Conservation (phyloP, 2,329 filamentous ascomycete genomes). For the Paecilomyces niveus region DNA sequence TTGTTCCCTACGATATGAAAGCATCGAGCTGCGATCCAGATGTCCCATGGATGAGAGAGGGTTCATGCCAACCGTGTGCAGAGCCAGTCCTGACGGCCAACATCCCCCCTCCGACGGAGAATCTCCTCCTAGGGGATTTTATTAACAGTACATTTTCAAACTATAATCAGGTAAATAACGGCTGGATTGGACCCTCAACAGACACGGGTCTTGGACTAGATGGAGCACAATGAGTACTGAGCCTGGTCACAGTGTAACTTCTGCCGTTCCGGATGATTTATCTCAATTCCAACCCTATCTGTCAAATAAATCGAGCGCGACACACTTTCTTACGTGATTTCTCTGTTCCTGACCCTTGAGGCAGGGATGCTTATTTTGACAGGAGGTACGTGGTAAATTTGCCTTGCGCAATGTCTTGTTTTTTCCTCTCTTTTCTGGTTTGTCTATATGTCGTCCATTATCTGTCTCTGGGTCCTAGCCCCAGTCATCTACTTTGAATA, state of each 20-base stretch:
- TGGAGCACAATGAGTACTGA: neutral
- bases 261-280: neutral
- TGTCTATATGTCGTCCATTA: too few species aligned
- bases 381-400: neutral
- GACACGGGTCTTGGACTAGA: neutral
- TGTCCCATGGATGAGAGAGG: neutral
- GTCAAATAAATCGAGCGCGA: neutral
- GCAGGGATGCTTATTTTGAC: neutral
- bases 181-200: neutral
- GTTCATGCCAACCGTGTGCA: neutral
- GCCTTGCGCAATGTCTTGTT: neutral
- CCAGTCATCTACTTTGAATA: too few species aligned
- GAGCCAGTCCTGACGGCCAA: neutral
- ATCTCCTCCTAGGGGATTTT: neutral
- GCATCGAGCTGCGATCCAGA: neutral
- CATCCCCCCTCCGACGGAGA: neutral
- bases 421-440: neutral
- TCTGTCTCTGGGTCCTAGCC: too few species aligned
- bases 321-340: neutral
- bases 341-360: neutral
- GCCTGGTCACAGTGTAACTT: neutral
- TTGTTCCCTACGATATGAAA: neutral
- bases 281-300: neutral
- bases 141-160: neutral
- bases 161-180: neutral